These are phyloP conservation scores for Tuber brumale DNA, from an alignment of 495 filamentous ascomycete genomes.

Conservation along the genomic window DNA sequence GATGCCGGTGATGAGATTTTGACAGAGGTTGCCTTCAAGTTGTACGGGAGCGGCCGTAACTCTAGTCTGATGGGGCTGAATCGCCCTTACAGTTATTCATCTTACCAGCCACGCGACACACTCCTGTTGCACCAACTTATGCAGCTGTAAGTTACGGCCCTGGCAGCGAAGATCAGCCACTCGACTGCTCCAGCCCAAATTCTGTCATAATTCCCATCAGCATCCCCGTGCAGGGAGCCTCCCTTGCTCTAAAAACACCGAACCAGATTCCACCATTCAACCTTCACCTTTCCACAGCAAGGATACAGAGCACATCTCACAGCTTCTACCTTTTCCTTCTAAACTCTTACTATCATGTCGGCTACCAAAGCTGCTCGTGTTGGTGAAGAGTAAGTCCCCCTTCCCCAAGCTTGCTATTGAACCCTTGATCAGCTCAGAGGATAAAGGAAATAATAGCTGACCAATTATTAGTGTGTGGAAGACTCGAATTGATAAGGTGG, in stretches of 20 bases:
- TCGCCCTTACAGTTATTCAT: not conserved
- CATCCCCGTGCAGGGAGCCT: not conserved
- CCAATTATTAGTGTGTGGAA: conserved; percentile 77
- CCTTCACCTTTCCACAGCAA: not conserved
- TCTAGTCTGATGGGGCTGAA: not conserved
- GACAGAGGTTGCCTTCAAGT: not conserved
- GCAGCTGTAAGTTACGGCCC: not conserved
- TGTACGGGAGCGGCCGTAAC: not conserved
- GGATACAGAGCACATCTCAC: not conserved
- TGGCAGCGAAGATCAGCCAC: conserved; percentile 1
- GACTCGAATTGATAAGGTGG: conserved; percentile 61
- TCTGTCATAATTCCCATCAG: not conserved
- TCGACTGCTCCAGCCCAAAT: not conserved
- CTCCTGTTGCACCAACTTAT: not conserved
- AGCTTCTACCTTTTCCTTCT: not conserved
- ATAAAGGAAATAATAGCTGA: conserved; percentile 37
- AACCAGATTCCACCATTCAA: not conserved
- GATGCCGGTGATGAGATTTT: not conserved
- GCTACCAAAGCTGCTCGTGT: conserved; percentile 83
- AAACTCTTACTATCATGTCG: conserved; percentile 52
- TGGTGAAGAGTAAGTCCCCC: conserved; percentile 84
- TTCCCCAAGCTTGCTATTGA: conserved; percentile 13
- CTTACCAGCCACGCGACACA: not conserved
- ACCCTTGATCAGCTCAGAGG: not conserved
- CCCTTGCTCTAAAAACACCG: not conserved